Conservation (phyloP, 495 filamentous ascomycete species). For the Hypoxylon rickii region DNA sequence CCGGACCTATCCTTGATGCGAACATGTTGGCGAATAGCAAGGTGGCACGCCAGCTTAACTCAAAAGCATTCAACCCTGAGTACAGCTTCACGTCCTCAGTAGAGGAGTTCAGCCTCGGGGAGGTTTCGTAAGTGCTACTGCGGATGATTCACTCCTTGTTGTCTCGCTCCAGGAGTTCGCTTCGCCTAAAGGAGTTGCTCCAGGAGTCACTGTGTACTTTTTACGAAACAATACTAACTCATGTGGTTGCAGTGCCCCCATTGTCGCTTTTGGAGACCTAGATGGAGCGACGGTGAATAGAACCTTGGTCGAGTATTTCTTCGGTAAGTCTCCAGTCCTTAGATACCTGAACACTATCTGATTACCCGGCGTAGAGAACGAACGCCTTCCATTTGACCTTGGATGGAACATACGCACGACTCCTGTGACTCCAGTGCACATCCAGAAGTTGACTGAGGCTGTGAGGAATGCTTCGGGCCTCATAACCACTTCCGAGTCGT, state of each 20-base stretch:
- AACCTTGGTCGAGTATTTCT: conserved; percentile 47
- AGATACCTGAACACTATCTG: neutral
- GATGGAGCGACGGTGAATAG: conserved; percentile 40
- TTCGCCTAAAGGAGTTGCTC: too few relatives aligned
- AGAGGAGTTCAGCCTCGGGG: conserved; percentile 48
- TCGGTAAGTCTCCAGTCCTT: conserved; percentile 38
- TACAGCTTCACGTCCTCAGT: conserved; percentile 42
- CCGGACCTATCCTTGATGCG: conserved; percentile 37
- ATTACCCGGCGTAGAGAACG: conserved; percentile 19
- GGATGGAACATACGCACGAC: conserved; percentile 30
- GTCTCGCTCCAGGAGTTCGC: too few relatives aligned
- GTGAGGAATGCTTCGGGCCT: too few relatives aligned
- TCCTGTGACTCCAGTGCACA: too few relatives aligned
- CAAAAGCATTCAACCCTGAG: conserved; percentile 47
- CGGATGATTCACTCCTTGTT: too few relatives aligned
- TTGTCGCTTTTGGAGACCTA: conserved; percentile 51
- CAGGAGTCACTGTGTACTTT: too few relatives aligned
- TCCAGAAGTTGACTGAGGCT: too few relatives aligned
- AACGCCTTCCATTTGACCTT: conserved; percentile 22
- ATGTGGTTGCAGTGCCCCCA: conserved; percentile 46
- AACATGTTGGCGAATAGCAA: conserved; percentile 49
- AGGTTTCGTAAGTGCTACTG: too few relatives aligned
- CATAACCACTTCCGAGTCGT: too few relatives aligned
- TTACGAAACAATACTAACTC: too few relatives aligned
- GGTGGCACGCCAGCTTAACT: conserved; percentile 45